A percentile compares a stretch with the other conserved stretches of the same genome.
Evolutionary conservation across 2,329 filamentous ascomycete genomes (phyloP).

Genomic region (Pezicula neosporulosa): DNA sequence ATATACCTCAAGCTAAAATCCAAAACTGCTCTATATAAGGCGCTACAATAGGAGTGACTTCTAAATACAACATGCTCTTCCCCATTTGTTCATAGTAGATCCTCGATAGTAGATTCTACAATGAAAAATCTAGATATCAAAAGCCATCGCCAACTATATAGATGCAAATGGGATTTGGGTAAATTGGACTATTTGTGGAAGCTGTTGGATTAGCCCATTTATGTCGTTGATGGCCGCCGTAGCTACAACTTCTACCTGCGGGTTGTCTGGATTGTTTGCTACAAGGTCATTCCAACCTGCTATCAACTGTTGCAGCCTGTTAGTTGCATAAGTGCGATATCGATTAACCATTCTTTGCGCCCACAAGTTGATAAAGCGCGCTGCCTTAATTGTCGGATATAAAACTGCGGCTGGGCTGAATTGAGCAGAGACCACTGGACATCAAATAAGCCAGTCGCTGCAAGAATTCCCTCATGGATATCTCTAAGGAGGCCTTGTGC

Average conservation of each 20-base stretch:
- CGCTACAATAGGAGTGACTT: neutral
- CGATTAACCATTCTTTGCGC: no score
- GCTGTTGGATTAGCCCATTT: neutral
- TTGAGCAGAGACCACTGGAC: no score
- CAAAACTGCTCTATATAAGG: neutral
- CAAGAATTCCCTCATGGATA: no score
- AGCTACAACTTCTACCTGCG: neutral
- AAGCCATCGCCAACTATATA: neutral
- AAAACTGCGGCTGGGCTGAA: no score
- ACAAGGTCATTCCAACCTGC: no score
- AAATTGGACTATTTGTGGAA: neutral
- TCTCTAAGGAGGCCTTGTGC: no score
- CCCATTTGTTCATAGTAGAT: neutral
- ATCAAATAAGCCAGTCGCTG: no score
- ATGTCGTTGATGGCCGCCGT: neutral
- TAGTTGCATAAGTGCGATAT: no score
- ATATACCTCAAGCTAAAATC: neutral
- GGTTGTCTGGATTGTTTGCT: no score
- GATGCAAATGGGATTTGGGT: neutral
- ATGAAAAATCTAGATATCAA: neutral
- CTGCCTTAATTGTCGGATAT: no score
- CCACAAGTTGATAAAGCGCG: no score
- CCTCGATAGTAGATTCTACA: neutral
- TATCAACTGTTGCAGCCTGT: no score
- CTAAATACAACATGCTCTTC: neutral